Evolutionary conservation across 2,329 filamentous ascomycete genomes (phyloP).

Genomic region (Ploettnerulaceae sp.): DNA sequence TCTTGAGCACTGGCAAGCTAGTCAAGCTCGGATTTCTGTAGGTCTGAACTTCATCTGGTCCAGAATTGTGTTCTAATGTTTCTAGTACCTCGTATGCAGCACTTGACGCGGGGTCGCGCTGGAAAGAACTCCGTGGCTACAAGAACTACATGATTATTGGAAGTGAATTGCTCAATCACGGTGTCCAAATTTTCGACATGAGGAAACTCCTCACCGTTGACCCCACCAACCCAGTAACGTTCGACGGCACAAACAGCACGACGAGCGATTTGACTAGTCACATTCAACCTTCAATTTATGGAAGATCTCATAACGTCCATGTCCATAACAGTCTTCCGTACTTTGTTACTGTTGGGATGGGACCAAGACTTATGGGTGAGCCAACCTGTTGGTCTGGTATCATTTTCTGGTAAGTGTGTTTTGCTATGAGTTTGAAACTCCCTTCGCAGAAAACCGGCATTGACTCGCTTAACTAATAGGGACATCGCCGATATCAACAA

Average conservation of each 20-base stretch:
- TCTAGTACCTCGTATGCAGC: slow-evolving; percentile 15
- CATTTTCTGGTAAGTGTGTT: slow-evolving; percentile 48
- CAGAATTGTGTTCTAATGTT: neutral
- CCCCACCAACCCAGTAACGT: slow-evolving; percentile 36
- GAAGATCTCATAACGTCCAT: slow-evolving; percentile 40
- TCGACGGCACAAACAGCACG: slow-evolving; percentile 29
- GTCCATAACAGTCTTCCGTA: slow-evolving; percentile 36
- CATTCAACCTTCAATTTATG: slow-evolving; percentile 33
- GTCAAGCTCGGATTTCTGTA: slow-evolving; percentile 44
- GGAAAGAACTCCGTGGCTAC: slow-evolving; percentile 38
- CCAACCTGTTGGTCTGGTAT: slow-evolving; percentile 43
- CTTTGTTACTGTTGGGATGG: slow-evolving; percentile 35
- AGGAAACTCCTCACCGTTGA: slow-evolving; percentile 47
- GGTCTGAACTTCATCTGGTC: slow-evolving; percentile 34
- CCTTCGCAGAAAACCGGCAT: too few species aligned
- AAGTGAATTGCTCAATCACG: slow-evolving; percentile 41
- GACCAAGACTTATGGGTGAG: slow-evolving; percentile 9
- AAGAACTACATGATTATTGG: slow-evolving; percentile 38
- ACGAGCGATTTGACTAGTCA: slow-evolving; percentile 35
- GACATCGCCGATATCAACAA: slow-evolving; percentile 44
- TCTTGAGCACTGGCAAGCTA: slow-evolving; percentile 41
- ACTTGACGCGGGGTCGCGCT: slow-evolving; percentile 24
- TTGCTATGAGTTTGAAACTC: too few species aligned
- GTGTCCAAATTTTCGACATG: slow-evolving; percentile 53
- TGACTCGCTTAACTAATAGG: too few species aligned